A percentile compares a stretch with the other conserved stretches of the same genome.
Conservation (phyloP, 164 flowering plant genomes). For the Liquidambar formosana region DNA sequence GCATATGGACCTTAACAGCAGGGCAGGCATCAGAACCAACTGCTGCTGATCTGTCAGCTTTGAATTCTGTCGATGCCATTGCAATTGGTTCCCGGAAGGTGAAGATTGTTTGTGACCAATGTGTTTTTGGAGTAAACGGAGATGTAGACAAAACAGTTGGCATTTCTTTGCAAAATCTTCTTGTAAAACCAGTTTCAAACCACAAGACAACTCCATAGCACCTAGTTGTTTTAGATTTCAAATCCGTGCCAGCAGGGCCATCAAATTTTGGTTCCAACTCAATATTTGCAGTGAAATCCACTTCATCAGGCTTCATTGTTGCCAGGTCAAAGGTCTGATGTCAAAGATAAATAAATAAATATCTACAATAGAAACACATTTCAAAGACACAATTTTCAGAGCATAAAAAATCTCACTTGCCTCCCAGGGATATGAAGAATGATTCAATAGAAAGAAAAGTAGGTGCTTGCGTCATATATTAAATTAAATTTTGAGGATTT, state of each 20-base stretch:
- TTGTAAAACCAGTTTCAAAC: slow-evolving; percentile 91
- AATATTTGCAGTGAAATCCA: slow-evolving; percentile 77
- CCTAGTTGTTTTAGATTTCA: slow-evolving; percentile 29
- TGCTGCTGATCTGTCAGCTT: slow-evolving; percentile 17
- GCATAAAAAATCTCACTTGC: too few relatives aligned
- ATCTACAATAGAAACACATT: too few relatives aligned
- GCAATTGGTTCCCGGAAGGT: slow-evolving; percentile 87
- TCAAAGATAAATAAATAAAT: slow-evolving; percentile 11
- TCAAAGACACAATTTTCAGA: too few relatives aligned
- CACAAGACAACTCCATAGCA: slow-evolving; percentile 89
- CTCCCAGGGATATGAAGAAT: too few relatives aligned
- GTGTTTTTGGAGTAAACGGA: slow-evolving; percentile 74
- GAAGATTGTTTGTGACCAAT: slow-evolving; percentile 90
- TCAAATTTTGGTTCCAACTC: slow-evolving; percentile 54
- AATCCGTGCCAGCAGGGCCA: slow-evolving; percentile 10
- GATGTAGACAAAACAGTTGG: slow-evolving; percentile 82
- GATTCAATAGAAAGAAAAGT: too few relatives aligned
- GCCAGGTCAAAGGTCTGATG: slow-evolving; percentile 73
- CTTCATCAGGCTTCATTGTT: slow-evolving; percentile 66
- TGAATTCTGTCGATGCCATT: slow-evolving; percentile 30
- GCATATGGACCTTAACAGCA: slow-evolving; percentile 51
- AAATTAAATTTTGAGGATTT: too few relatives aligned
- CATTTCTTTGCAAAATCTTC: slow-evolving; percentile 86
- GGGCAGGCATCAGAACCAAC: slow-evolving; percentile 63
- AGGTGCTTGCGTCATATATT: too few relatives aligned